A percentile compares a stretch with the other conserved stretches of the same genome.
Conservation (phyloP, 306 rosid genomes). For the Carpinus fangiana region DNA sequence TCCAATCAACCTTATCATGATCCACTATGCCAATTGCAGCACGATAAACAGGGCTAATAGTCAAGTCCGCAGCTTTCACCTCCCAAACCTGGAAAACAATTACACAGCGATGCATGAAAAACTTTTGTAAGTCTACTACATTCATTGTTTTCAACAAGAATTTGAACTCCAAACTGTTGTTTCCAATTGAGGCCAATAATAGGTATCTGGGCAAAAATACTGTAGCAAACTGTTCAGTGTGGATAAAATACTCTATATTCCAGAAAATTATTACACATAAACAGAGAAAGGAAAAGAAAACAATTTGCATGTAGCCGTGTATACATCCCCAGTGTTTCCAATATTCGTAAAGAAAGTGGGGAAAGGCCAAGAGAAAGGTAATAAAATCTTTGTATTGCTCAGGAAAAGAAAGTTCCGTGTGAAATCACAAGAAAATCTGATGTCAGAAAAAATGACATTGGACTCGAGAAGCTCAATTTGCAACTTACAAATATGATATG, state of each 20-base stretch:
- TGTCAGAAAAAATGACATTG: background rate
- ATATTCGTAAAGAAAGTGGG: background rate
- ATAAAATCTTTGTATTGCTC: background rate
- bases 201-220: background rate
- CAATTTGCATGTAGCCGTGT: background rate
- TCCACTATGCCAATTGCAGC: conserved; percentile 89
- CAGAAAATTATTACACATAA: background rate
- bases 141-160: background rate
- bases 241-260: background rate
- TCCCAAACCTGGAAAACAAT: conserved; percentile 78
- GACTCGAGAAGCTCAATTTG: background rate
- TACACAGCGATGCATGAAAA: background rate
- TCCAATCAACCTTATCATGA: conserved; percentile 57
- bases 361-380: background rate
- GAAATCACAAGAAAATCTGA: background rate
- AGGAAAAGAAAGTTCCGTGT: background rate
- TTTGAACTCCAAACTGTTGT: background rate
- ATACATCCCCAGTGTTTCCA: background rate
- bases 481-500: background rate
- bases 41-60: conserved; percentile 88
- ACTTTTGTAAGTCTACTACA: background rate
- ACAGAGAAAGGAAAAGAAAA: background rate
- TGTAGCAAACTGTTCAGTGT: background rate
- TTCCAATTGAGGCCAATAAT: background rate
- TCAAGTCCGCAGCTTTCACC: conserved; percentile 95